A percentile compares a stretch with the other conserved stretches of the same genome.
Evolutionary conservation across 441 rosid genomes (phyloP).

Genomic region (Populus hybrid): DNA sequence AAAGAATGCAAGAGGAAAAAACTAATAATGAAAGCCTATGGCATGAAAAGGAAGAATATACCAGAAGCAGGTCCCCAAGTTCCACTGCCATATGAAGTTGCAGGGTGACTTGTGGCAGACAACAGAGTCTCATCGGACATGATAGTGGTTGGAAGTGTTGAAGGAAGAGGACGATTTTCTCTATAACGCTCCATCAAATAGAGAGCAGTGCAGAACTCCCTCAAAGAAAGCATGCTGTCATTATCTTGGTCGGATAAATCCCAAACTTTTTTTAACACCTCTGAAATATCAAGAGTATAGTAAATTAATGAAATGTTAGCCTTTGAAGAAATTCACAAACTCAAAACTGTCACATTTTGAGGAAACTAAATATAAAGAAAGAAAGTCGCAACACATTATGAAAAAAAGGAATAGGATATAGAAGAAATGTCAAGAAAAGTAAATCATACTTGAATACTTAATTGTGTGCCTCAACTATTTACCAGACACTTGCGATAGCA

Average conservation of each 20-base stretch:
- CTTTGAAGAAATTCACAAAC: neutral
- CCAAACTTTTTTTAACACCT: conserved; percentile 92
- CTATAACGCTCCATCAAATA: conserved; percentile 93
- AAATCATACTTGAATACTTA: neutral
- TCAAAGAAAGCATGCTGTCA: conserved; percentile 95
- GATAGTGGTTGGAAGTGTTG: conserved; percentile 64
- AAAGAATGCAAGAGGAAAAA: conserved; percentile 14
- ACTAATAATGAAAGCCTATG: conserved; percentile 19
- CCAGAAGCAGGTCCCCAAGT: conserved; percentile 62
- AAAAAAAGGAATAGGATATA: neutral
- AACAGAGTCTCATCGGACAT: conserved; percentile 56
- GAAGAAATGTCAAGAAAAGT: neutral
- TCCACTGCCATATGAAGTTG: conserved; percentile 52
- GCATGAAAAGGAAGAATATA: conserved; percentile 31
- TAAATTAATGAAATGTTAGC: conserved; percentile 11
- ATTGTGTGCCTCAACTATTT: neutral
- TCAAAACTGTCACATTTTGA: neutral
- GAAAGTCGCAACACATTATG: neutral
- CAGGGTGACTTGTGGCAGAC: conserved; percentile 52
- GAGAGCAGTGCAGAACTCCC: conserved; percentile 92
- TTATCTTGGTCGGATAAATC: conserved; percentile 97
- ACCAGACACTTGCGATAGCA: neutral
- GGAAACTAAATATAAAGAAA: neutral
- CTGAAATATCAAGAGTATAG: conserved; percentile 53
- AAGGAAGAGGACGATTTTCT: conserved; percentile 87